Conservation (phyloP, 1,284 basidiomycete genomes). For the Trichosporon faecale region DNA sequence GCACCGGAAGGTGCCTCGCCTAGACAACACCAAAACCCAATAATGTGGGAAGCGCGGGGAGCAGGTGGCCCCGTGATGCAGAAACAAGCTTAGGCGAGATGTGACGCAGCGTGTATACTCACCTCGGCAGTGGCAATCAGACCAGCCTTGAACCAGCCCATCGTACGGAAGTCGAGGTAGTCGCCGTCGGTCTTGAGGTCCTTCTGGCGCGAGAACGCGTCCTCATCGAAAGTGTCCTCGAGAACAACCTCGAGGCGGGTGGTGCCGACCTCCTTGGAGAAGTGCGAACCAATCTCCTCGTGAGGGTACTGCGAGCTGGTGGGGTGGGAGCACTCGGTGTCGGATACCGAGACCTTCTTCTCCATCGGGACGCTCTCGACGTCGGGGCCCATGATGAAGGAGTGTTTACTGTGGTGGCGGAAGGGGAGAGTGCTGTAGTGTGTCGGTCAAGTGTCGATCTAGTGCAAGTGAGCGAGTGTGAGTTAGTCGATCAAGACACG, state of each 20-base stretch:
- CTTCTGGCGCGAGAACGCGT: conserved; percentile 34
- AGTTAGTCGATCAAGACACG: background rate
- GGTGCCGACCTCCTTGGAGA: conserved; percentile 1
- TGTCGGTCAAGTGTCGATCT: background rate
- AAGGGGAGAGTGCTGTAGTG: background rate
- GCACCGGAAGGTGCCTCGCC: background rate
- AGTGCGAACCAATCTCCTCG: conserved; percentile 1
- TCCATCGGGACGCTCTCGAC: conserved; percentile 12
- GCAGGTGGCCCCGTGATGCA: background rate
- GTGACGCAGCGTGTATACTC: conserved; percentile 8
- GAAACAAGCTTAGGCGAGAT: background rate
- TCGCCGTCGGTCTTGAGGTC: conserved; percentile 33
- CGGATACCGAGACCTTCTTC: background rate
- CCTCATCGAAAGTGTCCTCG: conserved; percentile 30
- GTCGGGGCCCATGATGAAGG: conserved; percentile 4
- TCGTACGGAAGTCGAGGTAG: conserved; percentile 44
- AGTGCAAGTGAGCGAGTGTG: background rate
- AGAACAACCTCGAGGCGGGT: conserved; percentile 15
- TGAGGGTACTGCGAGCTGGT: conserved; percentile 1
- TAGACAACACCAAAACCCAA: background rate
- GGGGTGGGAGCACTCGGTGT: conserved; percentile 2
- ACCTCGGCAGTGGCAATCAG: conserved; percentile 44
- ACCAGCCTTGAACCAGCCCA: conserved; percentile 46
- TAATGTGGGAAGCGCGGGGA: background rate
- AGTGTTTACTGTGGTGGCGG: background rate